Percentiles rank a stretch among this genome's conserved stretches.
These are phyloP conservation scores for Saprolegnia diclina DNA, from an alignment of 352 stramenopile genomes.

Conservation along the genomic window DNA sequence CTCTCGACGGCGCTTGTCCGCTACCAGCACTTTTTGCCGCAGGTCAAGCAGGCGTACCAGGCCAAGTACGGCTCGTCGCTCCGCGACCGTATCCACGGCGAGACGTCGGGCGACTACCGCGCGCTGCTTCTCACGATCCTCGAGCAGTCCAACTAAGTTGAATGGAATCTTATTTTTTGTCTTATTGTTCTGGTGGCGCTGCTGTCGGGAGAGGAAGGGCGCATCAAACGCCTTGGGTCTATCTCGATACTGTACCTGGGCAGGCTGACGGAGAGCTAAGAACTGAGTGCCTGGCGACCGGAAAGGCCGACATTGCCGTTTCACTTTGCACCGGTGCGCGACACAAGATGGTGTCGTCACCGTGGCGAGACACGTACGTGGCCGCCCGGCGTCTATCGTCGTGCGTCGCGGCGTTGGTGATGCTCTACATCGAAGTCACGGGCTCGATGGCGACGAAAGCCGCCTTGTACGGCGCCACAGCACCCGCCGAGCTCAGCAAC, in stretches of 20 bases:
- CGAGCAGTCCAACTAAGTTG: slow-evolving; percentile 29
- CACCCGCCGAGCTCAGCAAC: too few relatives aligned
- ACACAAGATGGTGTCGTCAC: too few relatives aligned
- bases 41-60: slow-evolving; percentile 73
- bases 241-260: too few relatives aligned
- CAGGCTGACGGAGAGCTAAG: too few relatives aligned
- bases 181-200: too few relatives aligned
- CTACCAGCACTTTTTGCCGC: slow-evolving; percentile 65
- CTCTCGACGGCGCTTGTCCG: slow-evolving; percentile 54
- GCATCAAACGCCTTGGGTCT: too few relatives aligned
- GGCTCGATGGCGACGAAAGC: background rate
- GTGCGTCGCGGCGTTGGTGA: background rate
- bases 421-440: slow-evolving; percentile 9
- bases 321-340: too few relatives aligned
- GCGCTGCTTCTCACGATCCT: slow-evolving; percentile 53
- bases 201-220: too few relatives aligned
- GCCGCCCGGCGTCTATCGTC: background rate
- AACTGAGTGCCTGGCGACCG: too few relatives aligned
- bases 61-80: slow-evolving; percentile 70
- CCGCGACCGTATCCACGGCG: slow-evolving; percentile 49
- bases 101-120: slow-evolving; percentile 47
- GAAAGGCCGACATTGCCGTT: too few relatives aligned
- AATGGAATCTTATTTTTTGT: too few relatives aligned
- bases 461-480: too few relatives aligned
- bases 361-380: background rate